These are phyloP conservation scores for Apiospora sp. DNA, from an alignment of 2,329 filamentous ascomycete species.

Conservation along the genomic window DNA sequence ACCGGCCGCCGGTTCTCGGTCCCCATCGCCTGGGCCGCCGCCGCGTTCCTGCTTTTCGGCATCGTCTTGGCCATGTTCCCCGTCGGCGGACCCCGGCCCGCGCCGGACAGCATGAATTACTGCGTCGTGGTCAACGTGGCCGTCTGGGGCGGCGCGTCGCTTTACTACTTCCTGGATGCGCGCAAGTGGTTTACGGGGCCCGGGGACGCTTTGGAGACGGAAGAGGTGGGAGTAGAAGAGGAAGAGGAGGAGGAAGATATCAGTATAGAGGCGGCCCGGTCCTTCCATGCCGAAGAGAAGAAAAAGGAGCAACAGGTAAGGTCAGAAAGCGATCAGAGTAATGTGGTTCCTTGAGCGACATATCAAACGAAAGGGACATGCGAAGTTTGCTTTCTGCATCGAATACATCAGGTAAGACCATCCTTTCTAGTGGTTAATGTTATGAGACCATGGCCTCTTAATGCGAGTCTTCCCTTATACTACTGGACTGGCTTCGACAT, in stretches of 20 bases:
- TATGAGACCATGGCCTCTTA: no score
- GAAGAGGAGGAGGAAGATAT: no score
- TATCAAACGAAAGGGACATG: no score
- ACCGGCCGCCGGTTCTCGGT: conserved; percentile 17
- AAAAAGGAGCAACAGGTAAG: no score
- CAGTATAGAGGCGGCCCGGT: background rate
- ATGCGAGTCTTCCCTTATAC: background rate
- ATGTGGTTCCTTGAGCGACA: no score
- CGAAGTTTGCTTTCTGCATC: no score
- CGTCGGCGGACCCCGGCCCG: background rate
- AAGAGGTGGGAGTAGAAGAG: no score
- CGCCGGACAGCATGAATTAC: conserved; percentile 11
- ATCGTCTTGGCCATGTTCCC: conserved; percentile 23
- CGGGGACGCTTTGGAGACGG: background rate
- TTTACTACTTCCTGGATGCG: conserved; percentile 18
- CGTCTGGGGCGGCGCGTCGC: conserved; percentile 10
- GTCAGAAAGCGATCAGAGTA: no score
- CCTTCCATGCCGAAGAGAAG: no score
- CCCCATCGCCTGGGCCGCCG: conserved; percentile 6
- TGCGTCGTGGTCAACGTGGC: conserved; percentile 18
- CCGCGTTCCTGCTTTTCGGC: background rate
- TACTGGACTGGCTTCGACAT: background rate
- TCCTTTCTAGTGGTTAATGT: no score
- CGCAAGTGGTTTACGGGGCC: conserved; percentile 23
- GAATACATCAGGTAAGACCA: no score